Percentiles rank a stretch among this genome's conserved stretches.
These are phyloP conservation scores for Babesia microti DNA, from an alignment of 169 alveolate species.

Conservation along the genomic window DNA sequence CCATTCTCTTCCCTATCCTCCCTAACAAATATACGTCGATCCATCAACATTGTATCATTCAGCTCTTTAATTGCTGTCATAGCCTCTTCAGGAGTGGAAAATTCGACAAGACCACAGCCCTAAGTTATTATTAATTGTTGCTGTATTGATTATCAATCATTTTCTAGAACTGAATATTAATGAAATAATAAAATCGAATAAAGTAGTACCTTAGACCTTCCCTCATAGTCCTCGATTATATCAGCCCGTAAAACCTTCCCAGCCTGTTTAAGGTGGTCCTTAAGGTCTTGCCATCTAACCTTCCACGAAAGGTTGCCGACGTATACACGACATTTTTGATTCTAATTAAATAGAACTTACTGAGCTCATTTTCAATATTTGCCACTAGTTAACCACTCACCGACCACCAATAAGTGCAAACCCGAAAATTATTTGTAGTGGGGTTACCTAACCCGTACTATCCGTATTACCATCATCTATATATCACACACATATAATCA, in stretches of 20 bases:
- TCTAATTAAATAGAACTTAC: too few relatives aligned
- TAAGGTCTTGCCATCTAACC: constrained; percentile 76
- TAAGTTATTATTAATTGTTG: constrained; percentile 1
- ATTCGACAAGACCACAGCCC: constrained; percentile 76
- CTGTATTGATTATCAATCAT: background rate
- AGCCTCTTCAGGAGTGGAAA: constrained; percentile 63
- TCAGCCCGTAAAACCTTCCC: constrained; percentile 81
- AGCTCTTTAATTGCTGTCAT: constrained; percentile 63
- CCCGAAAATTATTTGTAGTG: too few relatives aligned
- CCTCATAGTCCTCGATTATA: constrained; percentile 75
- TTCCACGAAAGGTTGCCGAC: constrained; percentile 83
- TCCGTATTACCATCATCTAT: too few relatives aligned
- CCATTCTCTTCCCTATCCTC: constrained; percentile 65
- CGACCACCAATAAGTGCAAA: too few relatives aligned
- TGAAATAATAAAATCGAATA: background rate
- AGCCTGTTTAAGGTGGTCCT: constrained; percentile 80
- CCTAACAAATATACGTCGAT: constrained; percentile 70
- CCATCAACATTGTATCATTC: constrained; percentile 56
- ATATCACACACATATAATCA: too few relatives aligned
- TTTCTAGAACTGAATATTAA: background rate
- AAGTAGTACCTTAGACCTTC: constrained; percentile 64
- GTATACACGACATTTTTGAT: constrained; percentile 73
- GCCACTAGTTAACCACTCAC: too few relatives aligned
- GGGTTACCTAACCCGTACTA: too few relatives aligned
- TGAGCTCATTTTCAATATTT: too few relatives aligned